Evolutionary conservation across 768 basidiomycete species (phyloP).

Genomic region (Lentinula sp.): DNA sequence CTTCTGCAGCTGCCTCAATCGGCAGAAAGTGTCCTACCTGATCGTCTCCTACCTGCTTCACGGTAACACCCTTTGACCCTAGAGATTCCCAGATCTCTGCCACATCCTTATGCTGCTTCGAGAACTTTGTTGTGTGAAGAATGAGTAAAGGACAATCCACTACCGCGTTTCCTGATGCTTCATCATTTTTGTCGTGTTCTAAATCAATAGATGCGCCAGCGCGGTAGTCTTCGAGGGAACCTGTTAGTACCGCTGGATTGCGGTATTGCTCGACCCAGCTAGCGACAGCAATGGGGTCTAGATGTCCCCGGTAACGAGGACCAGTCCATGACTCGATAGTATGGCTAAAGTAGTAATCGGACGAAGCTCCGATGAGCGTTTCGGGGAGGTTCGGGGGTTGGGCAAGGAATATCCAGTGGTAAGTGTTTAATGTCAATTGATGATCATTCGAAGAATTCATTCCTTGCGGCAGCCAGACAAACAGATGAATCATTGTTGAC

Average conservation of each 20-base stretch:
- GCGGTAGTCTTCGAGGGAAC: conserved; percentile 6
- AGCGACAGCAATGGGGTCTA: conserved; percentile 2
- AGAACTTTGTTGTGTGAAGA: not conserved
- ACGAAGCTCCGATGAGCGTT: conserved; percentile 7
- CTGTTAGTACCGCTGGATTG: conserved; percentile 6
- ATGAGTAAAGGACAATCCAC: conserved; percentile 6
- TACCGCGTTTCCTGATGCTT: not conserved
- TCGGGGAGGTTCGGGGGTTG: conserved; percentile 5
- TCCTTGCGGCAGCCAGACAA: not conserved
- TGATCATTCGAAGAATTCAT: conserved; percentile 3
- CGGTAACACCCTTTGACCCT: not conserved
- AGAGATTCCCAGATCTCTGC: not conserved
- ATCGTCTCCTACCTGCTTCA: conserved; percentile 7
- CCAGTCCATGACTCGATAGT: conserved; percentile 4
- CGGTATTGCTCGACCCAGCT: conserved; percentile 7
- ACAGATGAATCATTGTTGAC: not conserved
- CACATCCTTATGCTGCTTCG: not conserved
- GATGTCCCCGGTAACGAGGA: not conserved
- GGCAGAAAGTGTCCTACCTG: conserved; percentile 6
- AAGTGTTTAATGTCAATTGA: not conserved
- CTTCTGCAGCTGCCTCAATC: conserved; percentile 4
- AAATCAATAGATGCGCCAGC: conserved; percentile 8
- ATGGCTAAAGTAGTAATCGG: conserved; percentile 5
- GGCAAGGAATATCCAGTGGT: conserved; percentile 9
- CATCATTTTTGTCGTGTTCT: conserved; percentile 7